A percentile compares a stretch with the other conserved stretches of the same genome.
phyloP scores from a whole-genome alignment of 768 basidiomycete genomes.

The Leccinum uliginosum region DNA sequence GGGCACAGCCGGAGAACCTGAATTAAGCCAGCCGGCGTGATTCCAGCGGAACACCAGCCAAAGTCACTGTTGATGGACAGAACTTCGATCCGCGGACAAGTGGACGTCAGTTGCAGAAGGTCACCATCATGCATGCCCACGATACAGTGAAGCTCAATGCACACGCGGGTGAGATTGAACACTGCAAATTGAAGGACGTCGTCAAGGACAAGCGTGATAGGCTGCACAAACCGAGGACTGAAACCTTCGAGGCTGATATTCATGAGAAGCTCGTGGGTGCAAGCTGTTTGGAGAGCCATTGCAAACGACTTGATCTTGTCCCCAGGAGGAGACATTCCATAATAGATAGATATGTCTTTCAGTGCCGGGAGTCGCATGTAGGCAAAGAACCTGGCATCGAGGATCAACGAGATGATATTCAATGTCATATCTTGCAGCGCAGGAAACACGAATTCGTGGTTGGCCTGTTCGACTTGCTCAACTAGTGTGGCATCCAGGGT shows the following conservation, averaged over 20 bases:
- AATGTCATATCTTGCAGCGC: background rate
- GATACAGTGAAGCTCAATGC: background rate
- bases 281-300: background rate
- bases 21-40: too few relatives aligned
- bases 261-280: background rate
- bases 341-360: background rate
- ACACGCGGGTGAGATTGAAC: background rate
- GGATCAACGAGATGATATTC: background rate
- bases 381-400: background rate
- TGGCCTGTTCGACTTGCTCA: background rate
- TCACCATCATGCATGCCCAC: background rate
- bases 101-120: background rate
- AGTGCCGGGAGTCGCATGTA: background rate
- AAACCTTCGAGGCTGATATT: too few relatives aligned
- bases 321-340: background rate
- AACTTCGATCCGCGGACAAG: background rate
- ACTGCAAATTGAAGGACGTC: background rate
- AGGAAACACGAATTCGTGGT: background rate
- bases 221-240: background rate
- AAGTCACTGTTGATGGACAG: background rate
- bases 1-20: too few relatives aligned
- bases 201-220: background rate
- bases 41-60: too few relatives aligned
- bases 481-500: background rate
- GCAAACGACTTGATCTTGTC: background rate